Base-by-base conservation (phyloP, 805 yeast species). In the Barnettozyma vustinii region DNA sequence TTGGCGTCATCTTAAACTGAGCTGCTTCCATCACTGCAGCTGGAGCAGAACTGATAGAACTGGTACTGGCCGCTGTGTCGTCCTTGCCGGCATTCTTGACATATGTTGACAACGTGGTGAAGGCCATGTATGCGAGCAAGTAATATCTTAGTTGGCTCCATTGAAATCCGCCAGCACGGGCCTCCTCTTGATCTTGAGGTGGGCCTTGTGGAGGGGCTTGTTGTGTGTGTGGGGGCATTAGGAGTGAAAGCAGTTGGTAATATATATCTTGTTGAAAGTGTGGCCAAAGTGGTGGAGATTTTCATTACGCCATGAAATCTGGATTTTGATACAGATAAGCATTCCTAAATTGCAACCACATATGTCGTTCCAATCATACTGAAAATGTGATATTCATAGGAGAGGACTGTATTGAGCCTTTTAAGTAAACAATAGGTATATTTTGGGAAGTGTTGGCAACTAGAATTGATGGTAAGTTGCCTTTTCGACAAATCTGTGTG, bases 1-100 rank as follows among this genome's bases (percentile, higher is more conserved):
- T 47, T 26, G 58, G 62, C 15, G 23, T 49, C 40, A 56, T 21
- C 9, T 42, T 35, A 5, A 40, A 16, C 25, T 23, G 42, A 12
- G 10, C 27, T 20, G 19, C 37, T 21, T 13, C 19, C 4, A 16
- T 26, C 35, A 21, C 37, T 15, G 26, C 18, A 5, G n/a, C 5
- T 30, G 40, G 44, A 16, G 8, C 9, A 10, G 41, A 18, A 10
- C 13, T 23, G 13, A 32, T 19, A 10, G 41, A 18, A 10, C 13
- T 23, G 13, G 39, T 19, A 8, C 9, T 23, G 21, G 25, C 30
- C 10, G 45, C 37, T 10, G 26, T n/a, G 9, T n/a, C 33, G 21
- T 21, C 27, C 4, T 26, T 16, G 15, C 26, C 27, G 32, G n/a
- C 30, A 40, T 41, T 42, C 20, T 21, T 35, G 41, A 51, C 21